Base-by-base conservation (phyloP, 306 rosid genomes). In the Dicorynia guianensis region DNA sequence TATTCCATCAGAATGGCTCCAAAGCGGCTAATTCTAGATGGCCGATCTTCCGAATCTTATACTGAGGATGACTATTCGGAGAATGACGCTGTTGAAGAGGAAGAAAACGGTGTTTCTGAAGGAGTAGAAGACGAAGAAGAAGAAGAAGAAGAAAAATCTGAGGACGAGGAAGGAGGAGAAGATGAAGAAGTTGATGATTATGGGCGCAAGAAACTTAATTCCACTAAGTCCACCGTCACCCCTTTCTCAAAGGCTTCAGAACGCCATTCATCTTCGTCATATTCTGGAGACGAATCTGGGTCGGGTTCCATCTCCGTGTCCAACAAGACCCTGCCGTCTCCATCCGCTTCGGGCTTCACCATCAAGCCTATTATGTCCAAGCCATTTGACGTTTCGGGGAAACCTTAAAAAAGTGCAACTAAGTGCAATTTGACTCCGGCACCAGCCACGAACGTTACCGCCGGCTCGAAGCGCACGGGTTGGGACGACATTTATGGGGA, bases 331-430 rank as follows among this genome's bases (percentile, higher is more conserved):
- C 75, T 8, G 39, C 71, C 85, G 0, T 80, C 88, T 34, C 90
- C 88, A 0, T 72, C 83, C 4, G 81, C 58, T 13, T 81, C 89
- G 12, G 90, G 40, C 33, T 88, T 83, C 85, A 86, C 90, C 49
- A 69, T 88, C 80, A 81, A 78, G 81, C 90, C 90, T 5, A 49
- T 80, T 30, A 39, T 67, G 8, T 71, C 85, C 20, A 85, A 77
- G 81, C 83, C 85, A 30, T 34, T 49, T 6, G 57, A 9, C 2
- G 81, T 38, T 18, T 50, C 81, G 4, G 38, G 12, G 25, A 77
- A 83, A 19, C 54, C 78, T 30, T 61, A 62, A 33, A 81, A 53
- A 19, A 10, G 17, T 10, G 39, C 65, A 6, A 34, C 65, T 50
- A 57, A 39, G 77, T 9, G 15, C 77, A 34, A 35, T 40, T 40